Evolutionary conservation across 2,329 filamentous ascomycete genomes (phyloP), one percentile per base, ranked within the genome.

Genomic region (Stemphylium lycopersici): DNA sequence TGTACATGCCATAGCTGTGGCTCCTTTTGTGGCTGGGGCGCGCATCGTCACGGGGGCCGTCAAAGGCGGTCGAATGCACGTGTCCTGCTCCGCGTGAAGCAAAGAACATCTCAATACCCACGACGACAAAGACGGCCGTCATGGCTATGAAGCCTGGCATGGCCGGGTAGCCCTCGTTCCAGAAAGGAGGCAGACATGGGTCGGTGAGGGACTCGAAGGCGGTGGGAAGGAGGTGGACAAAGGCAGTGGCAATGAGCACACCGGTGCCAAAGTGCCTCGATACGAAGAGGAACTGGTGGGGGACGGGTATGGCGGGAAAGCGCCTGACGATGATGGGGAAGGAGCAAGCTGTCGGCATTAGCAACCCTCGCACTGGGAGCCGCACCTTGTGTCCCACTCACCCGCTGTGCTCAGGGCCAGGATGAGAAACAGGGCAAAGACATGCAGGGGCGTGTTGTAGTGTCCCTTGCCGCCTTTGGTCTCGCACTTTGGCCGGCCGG

Each of bases 41-140:
- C 32, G 56, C 26, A 24, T 63, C 49, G 13, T 46, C 46, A 10
- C 60, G 59, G 13, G 55, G 55, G 34, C 62, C 61, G 37, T 66
- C 69, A 10, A 62, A 84, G 55, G 83, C 82, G 29, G 74, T 79
- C 11, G 78, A 76, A 67, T 87, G 85, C 42, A 81, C 79, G 68
- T 87, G 85, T 13, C 80, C 80, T 7, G 84, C 85, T 4, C 86
- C 86, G 69, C 83, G 82, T 48, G 88, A 89, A 0, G 91, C 92
- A 63, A 98, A 87, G 72, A 92, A 91, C 78, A 95, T 96, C 75
- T 98, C 93, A 47, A 97, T 83, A 2, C 86, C 84, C 6, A 96
- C 90, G 3, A 97, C 92, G 3, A 90, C 79, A 55, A 78, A 77
- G 16, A 78, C 75, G 0, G 75, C 66, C 3, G 63, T 62, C 74